These are phyloP conservation scores for Backusella tarrabulga DNA, from an alignment of 192 early-diverging fungal genomes.

Conservation along the genomic window DNA sequence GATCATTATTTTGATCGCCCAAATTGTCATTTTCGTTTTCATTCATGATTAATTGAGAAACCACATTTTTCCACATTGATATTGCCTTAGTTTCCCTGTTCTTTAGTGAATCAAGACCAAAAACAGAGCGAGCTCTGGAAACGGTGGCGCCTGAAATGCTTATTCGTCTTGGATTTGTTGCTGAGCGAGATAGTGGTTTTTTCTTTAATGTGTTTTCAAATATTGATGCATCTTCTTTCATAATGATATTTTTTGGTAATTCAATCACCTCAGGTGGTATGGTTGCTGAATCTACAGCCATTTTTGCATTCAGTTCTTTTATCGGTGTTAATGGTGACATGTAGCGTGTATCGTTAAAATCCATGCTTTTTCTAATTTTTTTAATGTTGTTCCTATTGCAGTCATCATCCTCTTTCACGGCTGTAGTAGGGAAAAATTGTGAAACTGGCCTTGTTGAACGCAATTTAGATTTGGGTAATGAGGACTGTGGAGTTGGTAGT, in stretches of 20 bases:
- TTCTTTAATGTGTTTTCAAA: background rate
- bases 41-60: background rate
- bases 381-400: background rate
- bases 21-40: background rate
- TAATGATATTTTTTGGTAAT: background rate
- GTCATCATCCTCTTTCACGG: background rate
- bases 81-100: conserved; percentile 2
- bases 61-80: background rate
- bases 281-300: background rate
- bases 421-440: background rate
- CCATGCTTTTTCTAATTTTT: background rate
- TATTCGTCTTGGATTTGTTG: background rate
- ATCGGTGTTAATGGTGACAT: background rate
- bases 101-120: background rate
- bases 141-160: background rate
- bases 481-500: background rate
- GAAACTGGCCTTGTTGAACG: background rate
- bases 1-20: background rate
- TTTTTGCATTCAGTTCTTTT: background rate
- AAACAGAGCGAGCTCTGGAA: background rate
- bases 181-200: background rate
- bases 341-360: background rate
- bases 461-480: background rate
- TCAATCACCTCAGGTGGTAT: background rate
- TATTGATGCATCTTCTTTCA: background rate